Base-by-base conservation (phyloP, 2,329 filamentous ascomycete species). In the Hysterium pulicare region DNA sequence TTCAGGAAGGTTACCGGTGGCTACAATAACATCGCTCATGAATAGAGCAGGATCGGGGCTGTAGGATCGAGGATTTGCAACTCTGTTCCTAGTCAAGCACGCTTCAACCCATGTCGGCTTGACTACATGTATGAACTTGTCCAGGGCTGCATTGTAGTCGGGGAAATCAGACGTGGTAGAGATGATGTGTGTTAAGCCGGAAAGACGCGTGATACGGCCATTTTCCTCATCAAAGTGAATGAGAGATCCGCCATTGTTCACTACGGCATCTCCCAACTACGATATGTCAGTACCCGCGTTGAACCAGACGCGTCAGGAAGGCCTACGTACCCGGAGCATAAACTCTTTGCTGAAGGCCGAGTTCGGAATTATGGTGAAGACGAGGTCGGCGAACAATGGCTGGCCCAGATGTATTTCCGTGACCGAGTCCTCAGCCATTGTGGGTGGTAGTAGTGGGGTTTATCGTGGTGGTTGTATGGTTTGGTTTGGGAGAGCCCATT, bases 21-120 rank as follows among this genome's bases (percentile, higher is more conserved):
- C 86, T 15, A 96, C 76, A 21, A 86, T 79, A 32, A 97, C 85
- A 53, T 89, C 84, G 39, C 86, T 87, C 68, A 98, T 87, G 64
- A 96, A 93, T 62, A 95, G 82, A 45, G 86, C 81, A 2, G 91
- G 90, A 57, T 98, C 93, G 1, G 93, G 93, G 34, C 86, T 96
- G 65, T 86, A 94, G 13, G 89, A 86, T 31, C 91, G 82, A 8
- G 90, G 81, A 54, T 88, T 89, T 24, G 83, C 83, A 41, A 85
- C 75, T 61, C 86, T 90, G 44, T 75, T 75, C 55, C 83, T 86
- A 17, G 74, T 66, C 2, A 95, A 66, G 3, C 86, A 93, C 19
- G 76, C 74, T 3, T 79, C 76, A 35, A 96, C 79, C 91, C 93
- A 98, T 43, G 79, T 73, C 3, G 87, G 82, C 50, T 83, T 90